Base-by-base conservation (phyloP, 352 stramenopile genomes). In the Globisporangium middletonii region DNA sequence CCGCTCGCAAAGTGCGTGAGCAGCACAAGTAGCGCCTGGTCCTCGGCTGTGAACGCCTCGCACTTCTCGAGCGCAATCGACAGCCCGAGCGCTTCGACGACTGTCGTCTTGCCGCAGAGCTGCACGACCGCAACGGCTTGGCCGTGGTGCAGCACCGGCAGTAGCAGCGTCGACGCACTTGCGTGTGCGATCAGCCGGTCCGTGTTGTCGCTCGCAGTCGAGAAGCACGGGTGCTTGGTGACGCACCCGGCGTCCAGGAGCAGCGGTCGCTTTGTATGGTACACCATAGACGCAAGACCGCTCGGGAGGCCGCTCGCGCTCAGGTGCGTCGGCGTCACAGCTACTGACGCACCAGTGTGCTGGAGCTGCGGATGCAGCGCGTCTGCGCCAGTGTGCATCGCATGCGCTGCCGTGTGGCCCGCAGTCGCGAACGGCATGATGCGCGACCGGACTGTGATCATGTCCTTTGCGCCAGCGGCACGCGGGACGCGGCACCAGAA, bases 401-500 rank as follows among this genome's bases (percentile, higher is more conserved):
- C 38, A 43, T 16, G 38, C n/a, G 43, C 1, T 1, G 5, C 43
- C 30, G 26, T 3, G 30, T 56, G 16, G 41, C 52, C 46, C 46
- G 60, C 27, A 11, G 57, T 51, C 19, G 56, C 50, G 12, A 80
- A 58, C n/a, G 65, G 64, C 35, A 73, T 64, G 38, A 87, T 61
- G 12, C 61, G 64, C 6, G 72, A 87, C 11, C 77, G 72, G 2
- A 82, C 63, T 0, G 77, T 87, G 41, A 62, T 52, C 50, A 50
- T 66, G 58, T 79, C 38, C 26, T 56, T 53, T 41, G 56, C 15
- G 23, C 61, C 23, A 4, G 62, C n/a, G 23, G 58, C 30, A 9
- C 67, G 67, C 6, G 70, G 69, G 16, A 87, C 57, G 18, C 82
- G 79, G 30, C 82, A 89, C 82, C 82, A 92, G 27, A 92, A 89